Percentiles rank a stretch among this genome's conserved stretches.
These are phyloP conservation scores for Quercus tomentella DNA, from an alignment of 331 rosid genomes.

Conservation along the genomic window DNA sequence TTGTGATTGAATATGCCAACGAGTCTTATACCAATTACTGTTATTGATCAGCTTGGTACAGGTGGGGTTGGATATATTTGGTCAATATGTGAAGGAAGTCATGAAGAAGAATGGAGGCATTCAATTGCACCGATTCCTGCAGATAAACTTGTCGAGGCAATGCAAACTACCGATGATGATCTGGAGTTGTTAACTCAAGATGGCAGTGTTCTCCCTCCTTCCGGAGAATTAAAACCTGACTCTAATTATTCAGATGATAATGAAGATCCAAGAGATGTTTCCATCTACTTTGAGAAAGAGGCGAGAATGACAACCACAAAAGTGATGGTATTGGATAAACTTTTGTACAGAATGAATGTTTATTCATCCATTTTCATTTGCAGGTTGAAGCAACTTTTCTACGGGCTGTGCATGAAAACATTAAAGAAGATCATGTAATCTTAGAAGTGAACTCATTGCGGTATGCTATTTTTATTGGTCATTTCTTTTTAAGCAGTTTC, in stretches of 20 bases:
- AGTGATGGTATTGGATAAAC: constrained; percentile 6
- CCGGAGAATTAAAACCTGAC: constrained; percentile 72
- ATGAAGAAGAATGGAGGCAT: constrained; percentile 97
- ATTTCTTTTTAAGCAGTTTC: not conserved
- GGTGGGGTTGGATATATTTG: constrained; percentile 91
- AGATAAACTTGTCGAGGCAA: constrained; percentile 65
- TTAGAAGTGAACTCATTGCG: constrained; percentile 83
- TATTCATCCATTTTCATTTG: constrained; percentile 16
- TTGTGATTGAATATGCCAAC: not conserved
- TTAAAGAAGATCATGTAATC: constrained; percentile 59
- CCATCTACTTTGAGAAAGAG: constrained; percentile 71
- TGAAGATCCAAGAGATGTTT: constrained; percentile 61
- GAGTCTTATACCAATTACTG: constrained; percentile 26
- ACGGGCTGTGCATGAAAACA: constrained; percentile 89
- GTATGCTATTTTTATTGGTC: constrained; percentile 37
- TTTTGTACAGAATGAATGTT: constrained; percentile 8
- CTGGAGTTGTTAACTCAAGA: constrained; percentile 53
- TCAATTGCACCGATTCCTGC: constrained; percentile 93
- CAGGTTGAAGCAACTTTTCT: constrained; percentile 97
- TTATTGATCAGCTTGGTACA: constrained; percentile 71
- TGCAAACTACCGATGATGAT: constrained; percentile 58
- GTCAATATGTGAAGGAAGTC: constrained; percentile 81
- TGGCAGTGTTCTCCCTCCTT: constrained; percentile 60
- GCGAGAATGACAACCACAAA: constrained; percentile 28
- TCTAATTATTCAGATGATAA: constrained; percentile 60